phyloP scores from a whole-genome alignment of 2,329 filamentous ascomycete species.

The Aspergillus sp. region DNA sequence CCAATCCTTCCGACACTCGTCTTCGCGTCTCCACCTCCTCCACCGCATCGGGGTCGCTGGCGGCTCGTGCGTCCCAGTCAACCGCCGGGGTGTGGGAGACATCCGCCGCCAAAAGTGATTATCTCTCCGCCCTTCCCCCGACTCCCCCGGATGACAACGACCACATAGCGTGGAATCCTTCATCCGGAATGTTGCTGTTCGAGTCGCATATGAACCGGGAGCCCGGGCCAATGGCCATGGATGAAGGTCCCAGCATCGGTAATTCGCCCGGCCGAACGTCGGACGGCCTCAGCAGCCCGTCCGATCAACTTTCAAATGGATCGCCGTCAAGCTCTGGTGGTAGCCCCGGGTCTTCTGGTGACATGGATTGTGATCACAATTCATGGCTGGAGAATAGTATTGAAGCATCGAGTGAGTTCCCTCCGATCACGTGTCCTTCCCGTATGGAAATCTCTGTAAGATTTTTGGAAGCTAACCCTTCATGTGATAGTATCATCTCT shows the following conservation, averaged over 20 bases:
- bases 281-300: constrained; percentile 33
- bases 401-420: constrained; percentile 37
- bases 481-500: constrained; percentile 38
- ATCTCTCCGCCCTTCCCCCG: constrained; percentile 39
- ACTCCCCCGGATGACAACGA: constrained; percentile 47
- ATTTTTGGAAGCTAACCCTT: constrained; percentile 6
- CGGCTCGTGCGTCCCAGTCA: constrained; percentile 37
- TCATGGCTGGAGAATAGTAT: constrained; percentile 43
- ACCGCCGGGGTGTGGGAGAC: constrained; percentile 31
- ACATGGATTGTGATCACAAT: constrained; percentile 37
- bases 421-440: neutral
- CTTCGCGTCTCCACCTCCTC: constrained; percentile 40
- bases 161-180: constrained; percentile 40
- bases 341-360: constrained; percentile 32
- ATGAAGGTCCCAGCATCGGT: constrained; percentile 33
- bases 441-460: no score
- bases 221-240: constrained; percentile 29
- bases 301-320: constrained; percentile 32
- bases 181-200: constrained; percentile 33
- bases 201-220: constrained; percentile 30
- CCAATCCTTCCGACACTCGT: constrained; percentile 31
- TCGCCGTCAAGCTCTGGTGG: constrained; percentile 33
- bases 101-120: constrained; percentile 28
- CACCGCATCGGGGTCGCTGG: constrained; percentile 33
- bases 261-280: constrained; percentile 30